phyloP scores from a whole-genome alignment of 345 rosid genomes.

The Corchorus capsularis region DNA sequence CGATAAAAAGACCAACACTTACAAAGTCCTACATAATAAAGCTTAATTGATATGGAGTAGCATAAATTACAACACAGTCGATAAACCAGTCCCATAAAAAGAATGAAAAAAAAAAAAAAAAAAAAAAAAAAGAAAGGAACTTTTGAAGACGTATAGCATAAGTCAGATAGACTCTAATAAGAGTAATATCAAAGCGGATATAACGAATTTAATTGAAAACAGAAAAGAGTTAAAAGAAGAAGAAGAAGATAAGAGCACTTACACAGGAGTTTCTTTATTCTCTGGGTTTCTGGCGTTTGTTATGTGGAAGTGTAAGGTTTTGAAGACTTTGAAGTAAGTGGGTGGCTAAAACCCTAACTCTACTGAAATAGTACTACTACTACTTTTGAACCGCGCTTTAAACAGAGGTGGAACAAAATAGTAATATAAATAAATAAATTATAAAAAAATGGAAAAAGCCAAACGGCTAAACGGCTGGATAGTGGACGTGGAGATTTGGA shows the following conservation, averaged over 20 bases:
- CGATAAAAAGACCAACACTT: background rate
- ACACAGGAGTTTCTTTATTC: background rate
- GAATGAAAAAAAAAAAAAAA: background rate
- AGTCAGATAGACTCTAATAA: background rate
- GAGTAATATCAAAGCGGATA: background rate
- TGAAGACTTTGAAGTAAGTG: background rate
- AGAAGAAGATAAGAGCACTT: background rate
- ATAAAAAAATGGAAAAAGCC: background rate
- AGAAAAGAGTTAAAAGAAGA: background rate
- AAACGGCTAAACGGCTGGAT: background rate
- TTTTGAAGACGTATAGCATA: background rate
- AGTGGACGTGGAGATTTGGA: background rate
- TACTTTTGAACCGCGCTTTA: background rate
- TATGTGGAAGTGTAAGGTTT: background rate
- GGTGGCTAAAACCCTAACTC: constrained; percentile 4
- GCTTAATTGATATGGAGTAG: background rate
- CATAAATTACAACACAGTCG: background rate
- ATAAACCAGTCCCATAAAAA: too few species aligned
- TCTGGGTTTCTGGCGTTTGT: background rate
- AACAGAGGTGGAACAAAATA: background rate
- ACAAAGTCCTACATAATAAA: background rate
- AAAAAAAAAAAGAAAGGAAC: too few species aligned
- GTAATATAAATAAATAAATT: background rate
- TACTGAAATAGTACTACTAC: background rate
- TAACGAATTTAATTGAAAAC: background rate